Conservation (phyloP, 2,329 filamentous ascomycete genomes). For the Ceratocystis huliohia region DNA sequence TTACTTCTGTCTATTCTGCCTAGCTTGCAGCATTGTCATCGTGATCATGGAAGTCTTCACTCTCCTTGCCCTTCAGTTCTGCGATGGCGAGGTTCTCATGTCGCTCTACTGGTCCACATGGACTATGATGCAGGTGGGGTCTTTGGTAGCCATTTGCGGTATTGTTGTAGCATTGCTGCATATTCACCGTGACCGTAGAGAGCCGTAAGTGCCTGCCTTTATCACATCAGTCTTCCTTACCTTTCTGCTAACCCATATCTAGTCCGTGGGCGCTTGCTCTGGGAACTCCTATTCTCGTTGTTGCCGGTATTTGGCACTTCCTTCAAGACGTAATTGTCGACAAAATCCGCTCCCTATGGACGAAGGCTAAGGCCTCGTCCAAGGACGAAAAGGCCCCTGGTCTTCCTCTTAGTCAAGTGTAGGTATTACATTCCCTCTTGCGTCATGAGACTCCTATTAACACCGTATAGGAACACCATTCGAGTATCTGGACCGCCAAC, state of each 20-base stretch:
- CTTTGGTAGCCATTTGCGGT: slow-evolving; percentile 45
- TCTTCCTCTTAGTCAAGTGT: slow-evolving; percentile 36
- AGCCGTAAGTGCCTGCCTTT: slow-evolving; percentile 34
- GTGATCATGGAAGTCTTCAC: slow-evolving; percentile 44
- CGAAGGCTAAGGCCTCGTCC: slow-evolving; percentile 24
- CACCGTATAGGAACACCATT: slow-evolving; percentile 24
- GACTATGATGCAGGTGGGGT: slow-evolving; percentile 47
- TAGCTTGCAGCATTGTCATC: slow-evolving; percentile 33
- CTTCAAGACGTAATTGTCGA: slow-evolving; percentile 32
- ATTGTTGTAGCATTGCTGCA: slow-evolving; percentile 43
- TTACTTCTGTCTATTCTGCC: slow-evolving; percentile 33
- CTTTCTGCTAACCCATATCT: slow-evolving; percentile 12
- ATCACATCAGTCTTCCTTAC: neutral
- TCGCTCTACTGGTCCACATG: slow-evolving; percentile 49
- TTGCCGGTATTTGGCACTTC: slow-evolving; percentile 41
- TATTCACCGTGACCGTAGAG: slow-evolving; percentile 36
- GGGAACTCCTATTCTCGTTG: slow-evolving; percentile 47
- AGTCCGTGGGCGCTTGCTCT: slow-evolving; percentile 47
- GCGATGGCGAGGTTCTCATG: slow-evolving; percentile 48
- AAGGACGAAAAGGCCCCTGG: slow-evolving; percentile 24
- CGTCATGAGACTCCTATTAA: slow-evolving; percentile 24
- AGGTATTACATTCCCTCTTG: slow-evolving; percentile 24
- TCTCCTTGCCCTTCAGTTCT: slow-evolving; percentile 44
- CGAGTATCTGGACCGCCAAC: slow-evolving; percentile 19
- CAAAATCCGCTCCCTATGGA: slow-evolving; percentile 28